phyloP scores from a whole-genome alignment of 2,329 filamentous ascomycete genomes.

The Teratosphaeriaceae sp. region DNA sequence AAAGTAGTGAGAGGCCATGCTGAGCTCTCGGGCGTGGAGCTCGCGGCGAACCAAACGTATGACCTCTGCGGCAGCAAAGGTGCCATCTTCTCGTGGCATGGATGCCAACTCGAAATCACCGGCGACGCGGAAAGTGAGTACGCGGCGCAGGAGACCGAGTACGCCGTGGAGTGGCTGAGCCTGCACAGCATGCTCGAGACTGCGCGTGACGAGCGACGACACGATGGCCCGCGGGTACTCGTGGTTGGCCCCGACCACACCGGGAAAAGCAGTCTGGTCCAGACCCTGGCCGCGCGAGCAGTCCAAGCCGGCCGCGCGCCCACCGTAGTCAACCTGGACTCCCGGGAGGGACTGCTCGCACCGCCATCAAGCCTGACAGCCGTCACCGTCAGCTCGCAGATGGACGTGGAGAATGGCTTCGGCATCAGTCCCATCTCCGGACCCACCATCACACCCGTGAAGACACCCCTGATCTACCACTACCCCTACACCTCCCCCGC shows the following conservation, averaged over 20 bases:
- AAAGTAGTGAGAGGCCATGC: slow-evolving; percentile 74
- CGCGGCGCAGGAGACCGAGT: slow-evolving; percentile 68
- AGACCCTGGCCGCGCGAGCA: slow-evolving; percentile 67
- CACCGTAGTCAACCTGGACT: slow-evolving; percentile 76
- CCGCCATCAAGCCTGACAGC: slow-evolving; percentile 72
- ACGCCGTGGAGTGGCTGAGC: slow-evolving; percentile 71
- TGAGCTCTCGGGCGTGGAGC: slow-evolving; percentile 91
- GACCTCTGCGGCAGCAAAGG: slow-evolving; percentile 75
- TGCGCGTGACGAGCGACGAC: slow-evolving; percentile 54
- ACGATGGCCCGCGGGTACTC: slow-evolving; percentile 64
- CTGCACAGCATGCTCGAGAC: slow-evolving; percentile 80
- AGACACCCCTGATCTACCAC: slow-evolving; percentile 85
- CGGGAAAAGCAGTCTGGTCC: slow-evolving; percentile 55
- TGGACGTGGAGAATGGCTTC: slow-evolving; percentile 80
- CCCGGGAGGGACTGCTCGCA: slow-evolving; percentile 56
- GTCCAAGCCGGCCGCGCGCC: slow-evolving; percentile 74
- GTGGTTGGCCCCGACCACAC: slow-evolving; percentile 70
- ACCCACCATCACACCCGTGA: slow-evolving; percentile 80
- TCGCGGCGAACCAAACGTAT: slow-evolving; percentile 74
- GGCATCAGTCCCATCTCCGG: slow-evolving; percentile 87
- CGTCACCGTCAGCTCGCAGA: slow-evolving; percentile 75
- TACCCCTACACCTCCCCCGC: slow-evolving; percentile 70
- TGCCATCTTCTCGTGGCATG: slow-evolving; percentile 87
- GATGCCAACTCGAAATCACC: slow-evolving; percentile 75
- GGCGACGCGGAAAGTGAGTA: slow-evolving; percentile 64